phyloP scores from a whole-genome alignment of 2,329 filamentous ascomycete genomes.

The Pyrenophora tritici-repentis region DNA sequence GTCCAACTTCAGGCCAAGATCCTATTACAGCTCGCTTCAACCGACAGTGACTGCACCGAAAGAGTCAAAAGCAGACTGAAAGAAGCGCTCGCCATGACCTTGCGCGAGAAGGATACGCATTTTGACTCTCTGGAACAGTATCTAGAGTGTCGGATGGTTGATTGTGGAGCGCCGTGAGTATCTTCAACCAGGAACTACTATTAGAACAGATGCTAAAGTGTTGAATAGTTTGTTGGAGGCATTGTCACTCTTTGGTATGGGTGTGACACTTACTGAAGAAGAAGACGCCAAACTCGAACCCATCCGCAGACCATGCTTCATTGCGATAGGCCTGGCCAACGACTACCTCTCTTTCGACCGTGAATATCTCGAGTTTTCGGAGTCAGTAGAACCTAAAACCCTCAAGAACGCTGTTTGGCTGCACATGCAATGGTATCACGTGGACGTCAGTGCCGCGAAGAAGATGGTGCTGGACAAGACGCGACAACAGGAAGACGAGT shows the following conservation, averaged over 20 bases:
- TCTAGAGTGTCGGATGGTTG: neutral
- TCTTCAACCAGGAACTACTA: too few relatives aligned
- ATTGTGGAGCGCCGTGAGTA: neutral
- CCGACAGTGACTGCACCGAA: neutral
- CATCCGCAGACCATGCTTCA: neutral
- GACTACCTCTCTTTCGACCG: slow-evolving; percentile 7
- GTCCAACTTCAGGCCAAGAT: neutral
- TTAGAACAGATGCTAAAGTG: too few relatives aligned
- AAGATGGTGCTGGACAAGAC: neutral
- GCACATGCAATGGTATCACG: slow-evolving; percentile 2
- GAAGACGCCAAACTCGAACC: slow-evolving; percentile 1
- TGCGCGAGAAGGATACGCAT: neutral
- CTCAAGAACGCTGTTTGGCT: slow-evolving; percentile 1
- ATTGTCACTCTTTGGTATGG: slow-evolving; percentile 3
- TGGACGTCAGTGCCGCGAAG: neutral
- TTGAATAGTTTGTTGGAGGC: neutral
- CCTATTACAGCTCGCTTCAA: neutral
- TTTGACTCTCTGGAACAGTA: neutral
- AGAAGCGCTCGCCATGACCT: neutral
- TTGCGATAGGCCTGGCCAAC: neutral
- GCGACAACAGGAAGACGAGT: neutral
- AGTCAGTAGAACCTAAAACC: neutral
- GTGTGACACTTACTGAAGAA: neutral
- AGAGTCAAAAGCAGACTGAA: neutral
- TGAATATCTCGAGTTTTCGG: neutral